Evolutionary conservation across 2,329 filamentous ascomycete genomes (phyloP), one percentile per base, ranked within the genome.

Genomic region (Fusarium stilboides): DNA sequence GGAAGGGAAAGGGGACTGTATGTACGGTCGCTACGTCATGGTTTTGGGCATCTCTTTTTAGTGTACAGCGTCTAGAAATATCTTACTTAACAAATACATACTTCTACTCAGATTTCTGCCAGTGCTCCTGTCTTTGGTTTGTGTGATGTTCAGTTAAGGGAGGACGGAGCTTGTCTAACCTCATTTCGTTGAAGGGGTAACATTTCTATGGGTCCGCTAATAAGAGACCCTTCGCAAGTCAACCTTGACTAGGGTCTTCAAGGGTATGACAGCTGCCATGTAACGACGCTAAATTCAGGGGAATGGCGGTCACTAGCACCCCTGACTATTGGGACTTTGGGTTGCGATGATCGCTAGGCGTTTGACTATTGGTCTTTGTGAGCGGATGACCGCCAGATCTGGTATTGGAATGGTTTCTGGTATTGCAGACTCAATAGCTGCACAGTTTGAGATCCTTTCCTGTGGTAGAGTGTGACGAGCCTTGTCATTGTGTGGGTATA

Each of bases 51-150:
- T 60, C 34, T 24, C 31, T 49, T 43, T 31, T 46, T 43, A 34
- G 49, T 54, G 50, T 47, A 66, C 26, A 67, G 63, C 63, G 56
- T 62, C 13, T 67, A 54, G 50, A 67, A 47, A 24, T 40, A 49
- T 42, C 24, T 36, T 62, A n/a, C 39, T 45, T 19, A 52, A 51
- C 34, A 20, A 55, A 67, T 57, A 24, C 50, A 56, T 56, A 49
- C 31, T 40, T 45, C 12, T 17, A 33, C 28, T 22, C 14, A 20
- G 13, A 26, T 13, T 22, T 36, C 1, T 36, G 28, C 6, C 17
- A 15, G 5, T 12, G 7, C 31, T 10, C 6, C 12, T 3, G 6
- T 8, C n/a, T 24, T n/a, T 17, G 6, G 24, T 5, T 19, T 12
- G 24, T 45, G 26, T 31, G 20, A 24, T 24, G 20, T 14, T 24